Base-by-base conservation (phyloP, 108 stramenopile species). In the Nitzschia putrida region DNA sequence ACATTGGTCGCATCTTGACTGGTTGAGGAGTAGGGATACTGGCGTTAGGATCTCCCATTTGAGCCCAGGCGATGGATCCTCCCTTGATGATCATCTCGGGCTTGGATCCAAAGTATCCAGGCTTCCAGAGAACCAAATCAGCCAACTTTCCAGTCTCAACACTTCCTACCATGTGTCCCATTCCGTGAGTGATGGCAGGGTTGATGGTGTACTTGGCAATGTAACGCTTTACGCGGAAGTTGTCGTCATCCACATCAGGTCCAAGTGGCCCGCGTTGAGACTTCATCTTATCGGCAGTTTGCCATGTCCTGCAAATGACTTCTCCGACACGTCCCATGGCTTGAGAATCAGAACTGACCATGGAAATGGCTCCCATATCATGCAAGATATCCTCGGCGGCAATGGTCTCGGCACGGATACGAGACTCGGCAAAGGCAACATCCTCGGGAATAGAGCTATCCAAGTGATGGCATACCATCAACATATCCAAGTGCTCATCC, bases 11-110 rank as follows among this genome's bases (percentile, higher is more conserved):
- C 98, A 99, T 99, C 57, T 80, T 74, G 29, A 97, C 96, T 14
- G 98, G 98, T 76, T 99, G 92, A 16, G 97, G 97, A 1, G 98
- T 99, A 4, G 98, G 98, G 58, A 99, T 98, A 55, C 80, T 82
- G 37, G 96, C 98, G 65, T 99, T 99, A 52, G 98, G 95, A 78
- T 99, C 98, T 14, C 98, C 98, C 98, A 99, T 99, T 80, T 97
- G 96, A 0, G 91, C 88, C 84, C 89, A 97, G 9, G 96, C 93
- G 57, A 96, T 95, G 14, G 78, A 75, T 10, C 98, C 98, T 8
- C 96, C 98, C 81, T 99, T 99, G 70, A 99, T 73, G 57, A 98
- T 84, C 87, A 98, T 93, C 81, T 99, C 96, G 0, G 98, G 97
- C 64, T 98, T 98, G 63, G 96, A 92, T 51, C 98, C 98, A 81